phyloP scores from a whole-genome alignment of 768 basidiomycete species.

The Lentinula raphanica region DNA sequence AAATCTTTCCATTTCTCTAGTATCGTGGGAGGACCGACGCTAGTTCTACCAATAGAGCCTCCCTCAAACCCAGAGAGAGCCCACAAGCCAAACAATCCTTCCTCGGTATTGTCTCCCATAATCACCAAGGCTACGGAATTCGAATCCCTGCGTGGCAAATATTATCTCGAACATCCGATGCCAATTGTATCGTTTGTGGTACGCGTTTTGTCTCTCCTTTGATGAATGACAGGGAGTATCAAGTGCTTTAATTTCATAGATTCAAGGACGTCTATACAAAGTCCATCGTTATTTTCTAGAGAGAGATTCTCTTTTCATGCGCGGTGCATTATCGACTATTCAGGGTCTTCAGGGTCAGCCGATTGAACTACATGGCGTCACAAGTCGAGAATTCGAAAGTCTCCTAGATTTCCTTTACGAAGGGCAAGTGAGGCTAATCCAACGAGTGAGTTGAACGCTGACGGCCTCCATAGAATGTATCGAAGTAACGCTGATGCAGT shows the following conservation, averaged over 20 bases:
- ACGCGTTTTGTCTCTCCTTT: background rate
- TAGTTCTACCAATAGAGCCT: background rate
- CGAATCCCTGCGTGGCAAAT: background rate
- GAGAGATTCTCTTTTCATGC: conserved; percentile 1
- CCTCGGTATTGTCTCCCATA: background rate
- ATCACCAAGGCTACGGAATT: background rate
- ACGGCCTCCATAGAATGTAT: conserved; percentile 1
- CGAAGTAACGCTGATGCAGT: background rate
- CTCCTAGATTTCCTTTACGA: conserved; percentile 2
- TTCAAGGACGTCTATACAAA: conserved; percentile 2
- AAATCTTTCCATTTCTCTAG: background rate
- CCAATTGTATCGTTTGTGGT: background rate
- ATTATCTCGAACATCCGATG: conserved; percentile 3
- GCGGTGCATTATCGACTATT: background rate
- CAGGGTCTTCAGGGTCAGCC: background rate
- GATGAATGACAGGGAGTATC: background rate
- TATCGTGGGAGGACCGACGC: background rate
- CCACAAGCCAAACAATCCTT: background rate
- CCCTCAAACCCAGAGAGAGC: background rate
- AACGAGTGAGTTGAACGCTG: no score
- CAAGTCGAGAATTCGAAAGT: background rate
- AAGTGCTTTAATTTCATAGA: background rate
- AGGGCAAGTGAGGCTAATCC: background rate
- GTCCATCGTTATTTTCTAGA: conserved; percentile 5
- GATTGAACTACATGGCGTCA: background rate